Base-by-base conservation (phyloP, 768 basidiomycete species). In the Amanita pseudoporphyria region DNA sequence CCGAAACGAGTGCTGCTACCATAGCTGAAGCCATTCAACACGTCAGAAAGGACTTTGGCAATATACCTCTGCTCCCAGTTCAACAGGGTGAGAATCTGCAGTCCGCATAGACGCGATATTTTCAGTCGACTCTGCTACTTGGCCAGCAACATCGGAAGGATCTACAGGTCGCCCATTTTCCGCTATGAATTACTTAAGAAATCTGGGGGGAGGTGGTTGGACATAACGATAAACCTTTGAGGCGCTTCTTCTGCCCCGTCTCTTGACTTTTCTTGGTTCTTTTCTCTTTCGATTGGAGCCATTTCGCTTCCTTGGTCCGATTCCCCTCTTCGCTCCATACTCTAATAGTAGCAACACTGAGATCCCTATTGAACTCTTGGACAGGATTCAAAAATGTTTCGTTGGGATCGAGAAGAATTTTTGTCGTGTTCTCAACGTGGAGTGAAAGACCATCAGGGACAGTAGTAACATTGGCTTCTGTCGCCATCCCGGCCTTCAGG, bases 281-380 rank as follows among this genome's bases (percentile, higher is more conserved):
- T 61, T 68, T 73, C 64, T 77, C 75, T 59, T 72, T 74, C 22
- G 68, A 62, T 57, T 67, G 66, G 56, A 63, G 69, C 80, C 84
- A 89, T 56, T 69, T 76, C 52, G 63, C 69, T 60, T 79, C 73
- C 67, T 85, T 91, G 48, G 69, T 67, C 60, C 67, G 72, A 60
- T 85, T 77, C 35, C 78, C 46, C 49, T 81, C 71, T 58, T 93
- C 86, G 52, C 87, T 84, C 92, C 92, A 99, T 3, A 82, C 79
- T 26, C 82, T 74, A 49, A 99, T 97, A 55, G 86, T 87, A 18
- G 92, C 90, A 37, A 97, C 82, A 55, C 88, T 92, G 40, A 90
- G 64, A 67, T 99, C 96, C 33, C 96, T 77, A 67, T 99, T 99
- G 73, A 96, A 99, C 65, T 99, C 91, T 62, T 99, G 96, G 10